These are phyloP conservation scores for Penicillium italicum DNA, from an alignment of 2,329 filamentous ascomycete genomes.

Conservation along the genomic window DNA sequence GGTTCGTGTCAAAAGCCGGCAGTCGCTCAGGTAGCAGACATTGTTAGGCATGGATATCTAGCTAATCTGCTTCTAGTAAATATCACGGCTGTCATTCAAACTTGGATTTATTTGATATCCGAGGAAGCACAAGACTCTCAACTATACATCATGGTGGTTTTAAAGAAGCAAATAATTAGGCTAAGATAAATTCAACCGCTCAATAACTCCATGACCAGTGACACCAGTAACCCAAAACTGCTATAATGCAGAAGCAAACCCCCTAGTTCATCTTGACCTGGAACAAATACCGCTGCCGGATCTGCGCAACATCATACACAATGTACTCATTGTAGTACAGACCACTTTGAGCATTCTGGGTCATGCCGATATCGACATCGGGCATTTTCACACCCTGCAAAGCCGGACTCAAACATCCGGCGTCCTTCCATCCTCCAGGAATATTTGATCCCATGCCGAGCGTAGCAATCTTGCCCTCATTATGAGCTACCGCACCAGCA, in stretches of 20 bases:
- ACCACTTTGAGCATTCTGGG: not conserved
- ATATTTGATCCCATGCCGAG: conserved; percentile 65
- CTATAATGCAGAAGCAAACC: not conserved
- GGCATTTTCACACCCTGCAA: conserved; percentile 66
- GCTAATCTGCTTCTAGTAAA: too few species aligned
- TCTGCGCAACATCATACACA: conserved; percentile 49
- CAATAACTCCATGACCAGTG: not conserved
- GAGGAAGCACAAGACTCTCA: not conserved
- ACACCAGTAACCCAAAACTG: not conserved
- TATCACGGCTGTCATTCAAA: not conserved
- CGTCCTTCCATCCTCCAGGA: conserved; percentile 73
- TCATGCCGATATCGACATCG: conserved; percentile 21
- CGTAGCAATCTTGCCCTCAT: conserved; percentile 61
- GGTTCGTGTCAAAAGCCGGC: too few species aligned
- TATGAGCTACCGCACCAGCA: conserved; percentile 62
- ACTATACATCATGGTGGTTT: not conserved
- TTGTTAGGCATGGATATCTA: not conserved
- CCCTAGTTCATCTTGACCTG: conserved; percentile 38
- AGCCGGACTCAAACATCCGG: conserved; percentile 59
- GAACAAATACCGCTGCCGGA: conserved; percentile 46
- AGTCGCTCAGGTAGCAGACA: too few species aligned
- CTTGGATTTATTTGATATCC: not conserved
- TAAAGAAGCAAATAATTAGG: not conserved
- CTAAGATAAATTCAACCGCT: not conserved
- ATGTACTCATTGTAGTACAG: conserved; percentile 48